phyloP scores from a whole-genome alignment of 1,284 basidiomycete species.

The Tetrapyrgos nigripes region DNA sequence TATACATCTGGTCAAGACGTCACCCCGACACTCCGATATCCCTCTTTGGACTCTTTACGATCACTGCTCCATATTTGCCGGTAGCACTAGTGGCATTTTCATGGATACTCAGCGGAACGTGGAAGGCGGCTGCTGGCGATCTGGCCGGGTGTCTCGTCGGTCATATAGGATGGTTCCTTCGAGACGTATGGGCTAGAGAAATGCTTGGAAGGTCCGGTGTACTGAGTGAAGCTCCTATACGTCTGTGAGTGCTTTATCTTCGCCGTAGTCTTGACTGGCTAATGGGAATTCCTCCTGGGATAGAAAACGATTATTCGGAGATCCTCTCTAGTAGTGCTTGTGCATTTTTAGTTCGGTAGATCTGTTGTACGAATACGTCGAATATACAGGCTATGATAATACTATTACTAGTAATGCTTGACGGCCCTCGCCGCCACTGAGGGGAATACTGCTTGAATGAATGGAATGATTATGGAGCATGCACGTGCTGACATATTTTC shows the following conservation, averaged over 20 bases:
- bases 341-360: background rate
- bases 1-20: constrained; percentile 95
- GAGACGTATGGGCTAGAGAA: constrained; percentile 95
- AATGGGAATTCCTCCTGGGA: constrained; percentile 12
- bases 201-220: constrained; percentile 80
- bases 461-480: background rate
- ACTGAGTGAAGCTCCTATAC: constrained; percentile 79
- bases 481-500: background rate
- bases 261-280: background rate
- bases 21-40: constrained; percentile 96
- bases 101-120: constrained; percentile 90
- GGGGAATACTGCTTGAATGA: no score
- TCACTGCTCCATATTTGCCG: constrained; percentile 96
- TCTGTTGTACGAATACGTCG: constrained; percentile 11
- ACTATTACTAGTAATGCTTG: background rate
- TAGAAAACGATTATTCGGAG: constrained; percentile 73
- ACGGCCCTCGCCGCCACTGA: background rate
- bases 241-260: constrained; percentile 67
- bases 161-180: constrained; percentile 91
- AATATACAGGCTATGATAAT: background rate
- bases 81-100: constrained; percentile 88
- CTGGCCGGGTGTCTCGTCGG: constrained; percentile 90
- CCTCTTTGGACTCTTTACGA: constrained; percentile 92
- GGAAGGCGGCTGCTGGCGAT: constrained; percentile 86
- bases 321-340: constrained; percentile 29